Conservation (phyloP, 805 yeast genomes). For the Cyberlindnera euphorbiiphila region DNA sequence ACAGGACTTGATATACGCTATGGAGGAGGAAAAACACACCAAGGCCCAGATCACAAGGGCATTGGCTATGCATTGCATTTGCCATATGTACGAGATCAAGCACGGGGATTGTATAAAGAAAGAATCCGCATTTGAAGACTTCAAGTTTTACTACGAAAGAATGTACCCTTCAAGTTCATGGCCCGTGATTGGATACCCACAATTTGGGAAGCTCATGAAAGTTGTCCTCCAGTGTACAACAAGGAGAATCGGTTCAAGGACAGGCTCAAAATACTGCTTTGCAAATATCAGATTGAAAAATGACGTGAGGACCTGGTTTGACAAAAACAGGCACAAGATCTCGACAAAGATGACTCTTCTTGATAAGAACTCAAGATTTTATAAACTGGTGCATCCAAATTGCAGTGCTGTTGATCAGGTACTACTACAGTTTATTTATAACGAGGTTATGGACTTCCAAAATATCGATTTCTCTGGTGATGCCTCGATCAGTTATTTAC, state of each 20-base stretch:
- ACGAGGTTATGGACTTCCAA: slow-evolving; percentile 6
- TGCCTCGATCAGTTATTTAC: slow-evolving; percentile 1
- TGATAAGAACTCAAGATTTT: slow-evolving; percentile 8
- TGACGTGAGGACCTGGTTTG: slow-evolving; percentile 3
- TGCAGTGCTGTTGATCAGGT: slow-evolving; percentile 8
- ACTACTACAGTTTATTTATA: slow-evolving; percentile 10
- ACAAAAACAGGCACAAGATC: neutral
- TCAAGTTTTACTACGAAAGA: slow-evolving; percentile 11
- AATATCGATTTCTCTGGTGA: neutral
- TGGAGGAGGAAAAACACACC: neutral
- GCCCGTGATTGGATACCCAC: slow-evolving; percentile 8
- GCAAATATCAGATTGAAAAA: slow-evolving; percentile 6
- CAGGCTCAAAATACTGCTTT: slow-evolving; percentile 81
- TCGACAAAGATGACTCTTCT: slow-evolving; percentile 2
- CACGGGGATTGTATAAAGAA: slow-evolving; percentile 6
- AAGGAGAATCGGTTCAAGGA: slow-evolving; percentile 69
- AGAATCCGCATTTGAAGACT: slow-evolving; percentile 14
- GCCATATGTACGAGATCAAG: slow-evolving; percentile 4
- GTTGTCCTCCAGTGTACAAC: slow-evolving; percentile 7
- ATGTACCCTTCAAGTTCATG: neutral
- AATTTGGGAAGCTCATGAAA: slow-evolving; percentile 17
- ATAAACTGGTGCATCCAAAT: slow-evolving; percentile 3
- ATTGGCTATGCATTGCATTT: slow-evolving; percentile 11
- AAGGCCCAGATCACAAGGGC: slow-evolving; percentile 5
- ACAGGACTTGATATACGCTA: neutral